phyloP scores from a whole-genome alignment of 2,329 filamentous ascomycete species.

The Botrytis porri region DNA sequence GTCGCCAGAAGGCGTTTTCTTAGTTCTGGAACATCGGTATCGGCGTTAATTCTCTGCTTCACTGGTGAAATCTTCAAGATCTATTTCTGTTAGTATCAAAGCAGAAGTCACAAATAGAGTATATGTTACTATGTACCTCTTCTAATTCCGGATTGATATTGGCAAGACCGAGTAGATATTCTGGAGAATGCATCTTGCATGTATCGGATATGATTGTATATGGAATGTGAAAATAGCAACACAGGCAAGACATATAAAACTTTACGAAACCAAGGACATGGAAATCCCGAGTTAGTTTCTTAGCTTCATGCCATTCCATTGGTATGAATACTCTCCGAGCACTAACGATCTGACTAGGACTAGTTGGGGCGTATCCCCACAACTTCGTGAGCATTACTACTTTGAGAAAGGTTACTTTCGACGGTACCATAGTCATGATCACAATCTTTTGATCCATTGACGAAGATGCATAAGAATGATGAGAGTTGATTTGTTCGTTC shows the following conservation, averaged over 20 bases:
- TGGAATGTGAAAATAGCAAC: not conserved
- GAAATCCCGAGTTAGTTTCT: not conserved
- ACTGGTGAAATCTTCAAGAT: not conserved
- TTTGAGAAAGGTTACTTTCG: constrained; percentile 6
- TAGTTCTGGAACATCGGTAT: not conserved
- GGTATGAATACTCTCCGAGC: not conserved
- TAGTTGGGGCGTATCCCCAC: not conserved
- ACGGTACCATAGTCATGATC: not conserved
- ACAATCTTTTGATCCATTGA: not conserved
- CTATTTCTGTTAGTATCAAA: not conserved
- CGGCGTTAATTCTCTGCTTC: not conserved
- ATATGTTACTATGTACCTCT: constrained; percentile 18
- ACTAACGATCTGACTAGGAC: not conserved
- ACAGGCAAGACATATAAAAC: not conserved
- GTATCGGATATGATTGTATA: not conserved
- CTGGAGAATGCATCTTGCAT: constrained; percentile 7
- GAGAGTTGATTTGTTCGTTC: not conserved
- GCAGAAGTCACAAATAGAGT: no score
- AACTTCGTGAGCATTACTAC: constrained; percentile 15
- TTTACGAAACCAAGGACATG: not conserved
- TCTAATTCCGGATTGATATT: constrained; percentile 26
- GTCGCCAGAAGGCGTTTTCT: not conserved
- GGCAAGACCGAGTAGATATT: constrained; percentile 22
- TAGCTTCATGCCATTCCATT: not conserved
- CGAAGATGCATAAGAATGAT: not conserved